Base-by-base conservation (phyloP, 129 eudicot genomes). In the Flaveria bidentis region DNA sequence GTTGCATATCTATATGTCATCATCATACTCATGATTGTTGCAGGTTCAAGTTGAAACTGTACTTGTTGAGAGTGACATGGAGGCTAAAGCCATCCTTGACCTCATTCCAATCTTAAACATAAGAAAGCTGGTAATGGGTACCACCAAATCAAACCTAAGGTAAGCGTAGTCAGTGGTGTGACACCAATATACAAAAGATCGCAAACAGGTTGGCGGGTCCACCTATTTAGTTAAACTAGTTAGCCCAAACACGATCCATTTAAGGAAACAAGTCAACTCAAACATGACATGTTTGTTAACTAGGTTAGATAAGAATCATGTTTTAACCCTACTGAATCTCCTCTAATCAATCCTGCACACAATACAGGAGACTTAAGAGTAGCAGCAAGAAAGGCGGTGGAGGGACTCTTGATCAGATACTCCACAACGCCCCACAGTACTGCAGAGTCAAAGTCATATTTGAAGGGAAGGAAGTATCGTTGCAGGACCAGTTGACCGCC, bases 41-140 rank as follows among this genome's bases (percentile, higher is more conserved):
- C 82, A 87, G 98, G 96, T 91, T 71, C 87, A 86, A 73, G 99
- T 84, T 69, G 97, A 91, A 68, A 91, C 97, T 23, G 88, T 95
- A 79, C 84, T 95, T 55, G 83, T 95, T 18, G 99, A 95, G 69
- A 95, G 97, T 82, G 96, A 91, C 49, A 74, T 63, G 87, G 99
- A 89, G 79, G 96, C 88, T 51, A 85, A 91, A 76, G 90, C 96
- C 44, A 86, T 91, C 18, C 70, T 89, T 1, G 97, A 95, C 79
- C 97, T 91, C 82, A 91, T 95, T 76, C 91, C 96, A 41, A 85
- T 95, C 70, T 89, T 91, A 80, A 86, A 91, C 79, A 86, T 95
- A 45, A 84, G 63, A 57, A 91, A 82, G 73, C 82, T 95, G 64
- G 87, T 93, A 2, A 36, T 87, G 14, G 91, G 97, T 20, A 57